Conservation (phyloP, 1,284 basidiomycete genomes). For the Irpex sp. region DNA sequence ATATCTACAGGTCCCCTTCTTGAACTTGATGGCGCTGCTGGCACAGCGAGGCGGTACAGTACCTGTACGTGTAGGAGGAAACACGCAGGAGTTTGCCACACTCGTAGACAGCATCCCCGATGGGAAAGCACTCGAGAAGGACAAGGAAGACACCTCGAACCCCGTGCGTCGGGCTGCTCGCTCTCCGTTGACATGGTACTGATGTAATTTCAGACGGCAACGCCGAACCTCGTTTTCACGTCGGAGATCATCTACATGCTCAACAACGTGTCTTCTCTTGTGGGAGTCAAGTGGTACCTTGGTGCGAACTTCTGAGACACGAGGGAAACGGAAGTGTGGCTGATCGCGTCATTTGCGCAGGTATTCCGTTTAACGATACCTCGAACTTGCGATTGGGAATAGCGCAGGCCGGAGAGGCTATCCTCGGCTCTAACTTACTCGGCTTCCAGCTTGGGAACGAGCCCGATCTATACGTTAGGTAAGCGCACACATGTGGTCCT, state of each 20-base stretch:
- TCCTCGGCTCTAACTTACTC: slow-evolving; percentile 56
- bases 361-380: slow-evolving; percentile 52
- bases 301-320: slow-evolving; percentile 19
- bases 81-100: slow-evolving; percentile 66
- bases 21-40: slow-evolving; percentile 69
- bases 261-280: slow-evolving; percentile 35
- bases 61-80: slow-evolving; percentile 66
- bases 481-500: slow-evolving; percentile 2
- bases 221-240: slow-evolving; percentile 41
- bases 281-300: slow-evolving; percentile 41
- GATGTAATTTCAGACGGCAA: slow-evolving; percentile 22
- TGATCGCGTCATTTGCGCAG: slow-evolving; percentile 3
- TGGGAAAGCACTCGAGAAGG: slow-evolving; percentile 48
- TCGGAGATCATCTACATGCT: slow-evolving; percentile 39
- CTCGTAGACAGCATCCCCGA: slow-evolving; percentile 42
- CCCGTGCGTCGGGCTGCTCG: slow-evolving; percentile 34
- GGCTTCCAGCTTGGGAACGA: slow-evolving; percentile 68
- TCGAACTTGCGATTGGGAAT: slow-evolving; percentile 50
- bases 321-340: neutral
- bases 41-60: slow-evolving; percentile 52
- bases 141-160: slow-evolving; percentile 34
- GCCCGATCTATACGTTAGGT: slow-evolving; percentile 57
- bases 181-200: neutral
- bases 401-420: slow-evolving; percentile 41
- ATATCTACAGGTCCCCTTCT: slow-evolving; percentile 55